Evolutionary conservation across 202 grass and related monocot genomes (phyloP).

Genomic region (Elaeis oleifera): DNA sequence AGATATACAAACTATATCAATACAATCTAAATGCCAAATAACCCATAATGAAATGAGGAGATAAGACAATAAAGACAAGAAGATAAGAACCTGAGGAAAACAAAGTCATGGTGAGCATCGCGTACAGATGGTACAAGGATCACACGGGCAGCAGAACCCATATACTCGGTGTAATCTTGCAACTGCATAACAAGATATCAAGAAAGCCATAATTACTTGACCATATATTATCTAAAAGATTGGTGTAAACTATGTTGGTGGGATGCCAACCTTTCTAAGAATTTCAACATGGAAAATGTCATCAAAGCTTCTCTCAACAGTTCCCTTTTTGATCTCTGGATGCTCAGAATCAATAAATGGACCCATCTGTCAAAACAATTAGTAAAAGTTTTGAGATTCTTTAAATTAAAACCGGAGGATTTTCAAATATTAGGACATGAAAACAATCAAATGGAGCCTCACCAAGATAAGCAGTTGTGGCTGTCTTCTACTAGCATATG

Average conservation of each 20-base stretch:
- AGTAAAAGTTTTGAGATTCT: conserved; percentile 1
- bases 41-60: background rate
- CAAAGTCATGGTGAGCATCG: conserved; percentile 87
- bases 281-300: conserved; percentile 84
- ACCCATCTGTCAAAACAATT: conserved; percentile 52
- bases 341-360: conserved; percentile 97
- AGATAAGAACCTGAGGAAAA: conserved; percentile 75
- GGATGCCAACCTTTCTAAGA: conserved; percentile 50
- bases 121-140: conserved; percentile 73
- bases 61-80: conserved; percentile 1
- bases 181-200: conserved; percentile 46
- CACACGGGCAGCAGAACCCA: conserved; percentile 53
- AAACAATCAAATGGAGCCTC: conserved; percentile 15
- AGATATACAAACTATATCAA: background rate
- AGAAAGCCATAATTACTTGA: conserved; percentile 6
- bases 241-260: background rate
- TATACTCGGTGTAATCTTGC: conserved; percentile 69
- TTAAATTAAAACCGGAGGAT: conserved; percentile 9
- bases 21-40: background rate
- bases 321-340: conserved; percentile 84
- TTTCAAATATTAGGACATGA: background rate
- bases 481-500: conserved; percentile 66
- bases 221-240: conserved; percentile 17
- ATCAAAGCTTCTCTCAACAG: conserved; percentile 46
- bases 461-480: conserved; percentile 91